These are phyloP conservation scores for Chromera velia DNA, from an alignment of 73 alveolate species.

Conservation along the genomic window DNA sequence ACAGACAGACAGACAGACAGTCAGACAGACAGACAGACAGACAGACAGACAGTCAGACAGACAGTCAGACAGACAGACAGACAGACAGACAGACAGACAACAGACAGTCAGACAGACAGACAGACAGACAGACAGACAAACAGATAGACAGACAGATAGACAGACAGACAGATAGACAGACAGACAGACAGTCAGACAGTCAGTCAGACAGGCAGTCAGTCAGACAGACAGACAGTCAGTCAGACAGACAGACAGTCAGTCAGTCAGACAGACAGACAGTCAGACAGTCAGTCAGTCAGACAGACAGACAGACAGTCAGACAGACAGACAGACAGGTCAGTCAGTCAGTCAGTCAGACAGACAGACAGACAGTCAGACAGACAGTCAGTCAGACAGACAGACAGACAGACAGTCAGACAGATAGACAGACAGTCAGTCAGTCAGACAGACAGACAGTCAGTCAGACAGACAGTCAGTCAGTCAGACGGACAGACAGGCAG, in stretches of 20 bases:
- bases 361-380: not conserved
- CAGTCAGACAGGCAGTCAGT: not conserved
- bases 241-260: not conserved
- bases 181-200: not conserved
- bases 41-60: not conserved
- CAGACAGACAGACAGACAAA: no score
- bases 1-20: conserved; percentile 1
- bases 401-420: conserved; percentile 1
- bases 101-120: not conserved
- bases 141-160: no score
- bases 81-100: not conserved
- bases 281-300: not conserved
- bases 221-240: not conserved
- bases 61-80: not conserved
- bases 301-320: not conserved
- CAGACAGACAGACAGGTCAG: not conserved
- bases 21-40: not conserved
- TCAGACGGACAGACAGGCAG: no score
- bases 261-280: not conserved
- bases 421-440: not conserved
- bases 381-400: not conserved
- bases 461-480: no score
- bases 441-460: not conserved
- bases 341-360: not conserved
- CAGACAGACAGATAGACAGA: no score